Conservation (phyloP, 1,284 basidiomycete species). For the Bjerkandera adusta region DNA sequence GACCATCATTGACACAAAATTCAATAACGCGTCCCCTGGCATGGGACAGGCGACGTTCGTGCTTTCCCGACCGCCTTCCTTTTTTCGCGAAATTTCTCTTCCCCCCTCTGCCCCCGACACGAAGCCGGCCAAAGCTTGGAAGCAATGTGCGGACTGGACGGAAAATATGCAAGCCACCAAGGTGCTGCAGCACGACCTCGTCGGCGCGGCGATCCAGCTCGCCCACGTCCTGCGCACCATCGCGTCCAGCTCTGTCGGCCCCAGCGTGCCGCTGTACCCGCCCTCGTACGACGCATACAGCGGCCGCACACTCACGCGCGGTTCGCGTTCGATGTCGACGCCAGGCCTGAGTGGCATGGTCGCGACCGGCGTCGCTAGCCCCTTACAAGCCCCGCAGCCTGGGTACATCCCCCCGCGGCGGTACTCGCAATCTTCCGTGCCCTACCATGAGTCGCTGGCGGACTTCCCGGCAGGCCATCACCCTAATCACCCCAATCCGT, state of each 20-base stretch:
- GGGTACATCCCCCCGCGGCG: slow-evolving; percentile 5
- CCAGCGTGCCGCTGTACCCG: slow-evolving; percentile 36
- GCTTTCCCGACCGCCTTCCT: slow-evolving; percentile 63
- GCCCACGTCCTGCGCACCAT: slow-evolving; percentile 55
- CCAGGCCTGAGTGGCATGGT: neutral
- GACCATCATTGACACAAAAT: slow-evolving; percentile 54
- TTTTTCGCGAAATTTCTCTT: slow-evolving; percentile 56
- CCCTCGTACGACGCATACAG: slow-evolving; percentile 11
- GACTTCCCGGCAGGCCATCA: neutral
- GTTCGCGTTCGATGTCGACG: neutral
- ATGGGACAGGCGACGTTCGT: slow-evolving; percentile 58
- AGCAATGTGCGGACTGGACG: slow-evolving; percentile 73
- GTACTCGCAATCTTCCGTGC: slow-evolving; percentile 5
- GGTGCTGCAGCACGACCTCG: slow-evolving; percentile 62
- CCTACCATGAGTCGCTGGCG: slow-evolving; percentile 1
- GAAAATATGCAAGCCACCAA: slow-evolving; percentile 69
- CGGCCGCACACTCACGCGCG: neutral
- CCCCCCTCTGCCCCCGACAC: slow-evolving; percentile 23
- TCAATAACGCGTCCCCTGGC: slow-evolving; percentile 53
- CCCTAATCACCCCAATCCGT: too few species aligned
- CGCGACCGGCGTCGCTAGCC: neutral
- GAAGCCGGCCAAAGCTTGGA: slow-evolving; percentile 51
- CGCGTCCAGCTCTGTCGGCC: slow-evolving; percentile 33
- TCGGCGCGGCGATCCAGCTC: slow-evolving; percentile 63
- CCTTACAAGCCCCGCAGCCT: slow-evolving; percentile 8